Percentiles rank a stretch among this genome's conserved stretches.
Evolutionary conservation across 1,139 yeast species (phyloP).

Genomic region (Casaregolazyma suthepensis): DNA sequence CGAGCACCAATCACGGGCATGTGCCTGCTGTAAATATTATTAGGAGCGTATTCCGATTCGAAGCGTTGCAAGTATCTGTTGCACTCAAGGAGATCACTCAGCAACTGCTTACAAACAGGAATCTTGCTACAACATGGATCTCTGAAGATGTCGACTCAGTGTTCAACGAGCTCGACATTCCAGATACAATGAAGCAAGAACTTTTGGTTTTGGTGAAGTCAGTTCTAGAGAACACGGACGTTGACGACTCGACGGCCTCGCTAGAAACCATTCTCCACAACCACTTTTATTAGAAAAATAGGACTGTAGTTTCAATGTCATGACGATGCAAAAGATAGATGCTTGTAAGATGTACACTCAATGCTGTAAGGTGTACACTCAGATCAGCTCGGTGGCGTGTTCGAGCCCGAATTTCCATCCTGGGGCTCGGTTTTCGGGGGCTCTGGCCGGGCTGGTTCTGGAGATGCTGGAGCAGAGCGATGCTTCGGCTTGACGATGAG

Average conservation of each 20-base stretch:
- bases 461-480: slow-evolving; percentile 15
- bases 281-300: not conserved
- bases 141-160: slow-evolving; percentile 18
- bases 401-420: not conserved
- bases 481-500: slow-evolving; percentile 62
- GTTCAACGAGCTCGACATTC: slow-evolving; percentile 4
- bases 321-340: not conserved
- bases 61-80: slow-evolving; percentile 21
- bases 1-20: slow-evolving; percentile 14
- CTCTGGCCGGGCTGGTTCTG: slow-evolving; percentile 14
- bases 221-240: not conserved
- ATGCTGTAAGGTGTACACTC: not conserved
- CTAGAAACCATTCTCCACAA: not conserved
- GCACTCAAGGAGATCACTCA: slow-evolving; percentile 18
- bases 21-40: slow-evolving; percentile 20
- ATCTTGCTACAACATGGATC: slow-evolving; percentile 17
- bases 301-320: not conserved
- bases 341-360: not conserved
- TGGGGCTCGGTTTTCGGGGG: slow-evolving; percentile 14
- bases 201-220: not conserved
- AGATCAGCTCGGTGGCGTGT: not conserved
- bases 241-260: not conserved
- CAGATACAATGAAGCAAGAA: slow-evolving; percentile 1
- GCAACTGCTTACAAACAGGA: slow-evolving; percentile 21
- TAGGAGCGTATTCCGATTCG: slow-evolving; percentile 21